Evolutionary conservation across 495 filamentous ascomycete species (phyloP).

Genomic region (Aspergillus haitiensis): DNA sequence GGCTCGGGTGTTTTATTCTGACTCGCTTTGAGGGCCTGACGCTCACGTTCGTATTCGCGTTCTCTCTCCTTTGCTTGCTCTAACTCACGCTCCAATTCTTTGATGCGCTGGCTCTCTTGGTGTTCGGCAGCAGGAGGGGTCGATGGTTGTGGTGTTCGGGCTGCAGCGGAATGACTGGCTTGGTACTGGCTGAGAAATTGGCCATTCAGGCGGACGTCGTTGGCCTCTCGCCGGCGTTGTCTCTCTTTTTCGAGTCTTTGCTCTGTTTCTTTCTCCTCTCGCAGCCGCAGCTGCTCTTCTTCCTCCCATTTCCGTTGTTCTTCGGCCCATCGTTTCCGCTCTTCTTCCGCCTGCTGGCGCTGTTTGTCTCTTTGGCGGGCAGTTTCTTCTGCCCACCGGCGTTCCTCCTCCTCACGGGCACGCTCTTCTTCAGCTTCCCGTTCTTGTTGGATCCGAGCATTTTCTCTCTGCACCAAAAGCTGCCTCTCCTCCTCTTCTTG

Average conservation of each 20-base stretch:
- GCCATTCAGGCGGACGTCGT: constrained; percentile 69
- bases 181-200: constrained; percentile 88
- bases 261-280: constrained; percentile 73
- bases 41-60: constrained; percentile 76
- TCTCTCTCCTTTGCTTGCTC: constrained; percentile 85
- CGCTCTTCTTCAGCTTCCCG: constrained; percentile 70
- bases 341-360: constrained; percentile 64
- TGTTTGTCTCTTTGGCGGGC: constrained; percentile 67
- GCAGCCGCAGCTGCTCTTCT: constrained; percentile 72
- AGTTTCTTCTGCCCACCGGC: constrained; percentile 78
- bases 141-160: constrained; percentile 7
- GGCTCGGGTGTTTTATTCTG: constrained; percentile 38
- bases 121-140: constrained; percentile 27
- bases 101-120: constrained; percentile 64
- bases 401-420: constrained; percentile 67
- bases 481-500: constrained; percentile 64
- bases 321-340: constrained; percentile 80
- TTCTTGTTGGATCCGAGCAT: constrained; percentile 60
- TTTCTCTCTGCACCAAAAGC: constrained; percentile 63
- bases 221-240: constrained; percentile 56
- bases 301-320: constrained; percentile 79
- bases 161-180: constrained; percentile 43
- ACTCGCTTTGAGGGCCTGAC: constrained; percentile 56
- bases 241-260: constrained; percentile 65
- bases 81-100: constrained; percentile 81